Percentiles rank a stretch among this genome's conserved stretches.
phyloP scores from a whole-genome alignment of 805 yeast species.

The Schwanniomyces vanrijiae region DNA sequence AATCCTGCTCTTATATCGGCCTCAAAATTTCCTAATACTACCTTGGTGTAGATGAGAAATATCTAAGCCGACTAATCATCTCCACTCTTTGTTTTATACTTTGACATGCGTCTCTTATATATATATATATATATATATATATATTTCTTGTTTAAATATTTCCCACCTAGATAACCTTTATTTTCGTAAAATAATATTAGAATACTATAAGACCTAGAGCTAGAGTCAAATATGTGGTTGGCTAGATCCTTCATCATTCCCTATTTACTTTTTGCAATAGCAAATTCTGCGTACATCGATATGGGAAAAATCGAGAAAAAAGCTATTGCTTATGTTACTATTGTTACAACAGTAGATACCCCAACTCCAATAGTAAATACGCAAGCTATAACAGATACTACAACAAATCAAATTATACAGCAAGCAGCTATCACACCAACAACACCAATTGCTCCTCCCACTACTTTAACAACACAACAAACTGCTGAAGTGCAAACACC shows the following conservation, averaged over 20 bases:
- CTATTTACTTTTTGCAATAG: background rate
- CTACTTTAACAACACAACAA: conserved; percentile 3
- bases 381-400: conserved; percentile 9
- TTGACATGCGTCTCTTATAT: background rate
- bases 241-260: background rate
- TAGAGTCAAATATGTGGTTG: background rate
- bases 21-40: background rate
- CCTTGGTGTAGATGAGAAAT: background rate
- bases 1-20: background rate
- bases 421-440: conserved; percentile 14
- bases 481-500: conserved; percentile 13
- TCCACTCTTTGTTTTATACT: background rate
- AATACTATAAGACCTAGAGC: background rate
- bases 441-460: conserved; percentile 16
- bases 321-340: background rate
- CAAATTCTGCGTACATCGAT: background rate
- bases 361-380: conserved; percentile 21
- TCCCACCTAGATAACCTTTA: background rate
- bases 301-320: background rate
- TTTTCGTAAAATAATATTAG: background rate
- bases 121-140: background rate
- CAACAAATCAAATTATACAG: background rate
- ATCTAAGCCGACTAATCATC: background rate
- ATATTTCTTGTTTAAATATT: background rate
- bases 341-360: conserved; percentile 18